These are phyloP conservation scores for Cucurbitaria berberidis DNA, from an alignment of 2,329 filamentous ascomycete species.

Conservation along the genomic window DNA sequence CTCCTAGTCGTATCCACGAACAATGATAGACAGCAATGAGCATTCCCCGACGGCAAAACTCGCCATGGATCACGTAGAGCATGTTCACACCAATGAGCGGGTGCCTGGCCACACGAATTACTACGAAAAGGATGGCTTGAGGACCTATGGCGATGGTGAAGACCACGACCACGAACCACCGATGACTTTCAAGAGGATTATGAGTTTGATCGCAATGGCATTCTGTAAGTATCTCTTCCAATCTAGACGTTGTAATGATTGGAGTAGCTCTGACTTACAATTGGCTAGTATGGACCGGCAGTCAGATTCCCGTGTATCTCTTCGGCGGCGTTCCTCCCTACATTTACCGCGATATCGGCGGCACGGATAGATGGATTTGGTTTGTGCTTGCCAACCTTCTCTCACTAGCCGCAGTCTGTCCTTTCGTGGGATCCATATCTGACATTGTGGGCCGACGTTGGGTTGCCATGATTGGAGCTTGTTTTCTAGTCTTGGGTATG, in stretches of 20 bases:
- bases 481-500: constrained; percentile 46
- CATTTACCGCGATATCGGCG: constrained; percentile 66
- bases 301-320: constrained; percentile 61
- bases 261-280: background rate
- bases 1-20: background rate
- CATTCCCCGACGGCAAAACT: constrained; percentile 14
- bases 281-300: constrained; percentile 61
- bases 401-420: constrained; percentile 61
- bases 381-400: constrained; percentile 57
- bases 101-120: constrained; percentile 50
- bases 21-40: constrained; percentile 1
- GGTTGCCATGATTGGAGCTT: constrained; percentile 34
- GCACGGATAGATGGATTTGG: constrained; percentile 66
- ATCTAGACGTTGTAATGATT: background rate
- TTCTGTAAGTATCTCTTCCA: constrained; percentile 7
- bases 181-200: constrained; percentile 49
- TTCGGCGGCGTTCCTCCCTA: constrained; percentile 45
- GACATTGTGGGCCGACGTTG: constrained; percentile 40
- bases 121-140: constrained; percentile 55
- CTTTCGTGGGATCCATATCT: constrained; percentile 63
- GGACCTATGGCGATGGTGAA: constrained; percentile 39
- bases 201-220: constrained; percentile 57
- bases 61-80: constrained; percentile 33
- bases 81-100: constrained; percentile 46
- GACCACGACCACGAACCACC: constrained; percentile 19